Base-by-base conservation (phyloP, 2,329 filamentous ascomycete genomes). In the Beauveria sp. region DNA sequence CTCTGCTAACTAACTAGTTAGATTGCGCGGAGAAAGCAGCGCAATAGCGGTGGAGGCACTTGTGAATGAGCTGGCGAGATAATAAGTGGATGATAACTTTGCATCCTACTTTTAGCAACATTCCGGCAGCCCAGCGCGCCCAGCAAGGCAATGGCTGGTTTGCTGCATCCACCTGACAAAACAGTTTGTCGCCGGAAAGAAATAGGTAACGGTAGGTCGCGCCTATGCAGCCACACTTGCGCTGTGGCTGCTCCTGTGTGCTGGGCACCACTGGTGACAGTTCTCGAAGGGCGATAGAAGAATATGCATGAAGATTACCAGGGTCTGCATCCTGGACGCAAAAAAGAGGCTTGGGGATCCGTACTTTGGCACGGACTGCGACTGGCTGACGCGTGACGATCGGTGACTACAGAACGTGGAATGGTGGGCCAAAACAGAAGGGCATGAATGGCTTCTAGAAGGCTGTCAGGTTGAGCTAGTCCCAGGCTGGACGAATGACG, bases 361-460 rank as follows among this genome's bases (percentile, higher is more conserved):
- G 26, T 44, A 20, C 24, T 51, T 34, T 55, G 34, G 41, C 43
- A 57, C 20, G 55, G 24, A 24, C 12, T 44, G n/a, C 48, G 22
- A 53, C 56, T 52, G 47, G 48, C 40, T 59, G 56, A 40, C 46
- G 8, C n/a, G 48, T 24, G 46, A 51, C 20, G 43, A 58, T 34
- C 47, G 46, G 56, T n/a, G 28, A 26, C 55, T 8, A 37, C 18
- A 34, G 22, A 28, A 16, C 47, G 30, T 56, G 26, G 28, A 40
- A 54, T 55, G 41, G 61, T 64, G 59, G 62, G 26, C 62, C 47
- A 48, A 24, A 48, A 20, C 20, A 55, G 50, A 37, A 57, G 46
- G 12, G 50, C 59, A 52, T 63, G 66, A 70, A 69, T 65, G 61
- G 37, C 28, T 75, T 75, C 73, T 69, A 68, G 73, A 75, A 75